phyloP scores from a whole-genome alignment of 768 basidiomycete species.

The Kwoniella botswanensis region DNA sequence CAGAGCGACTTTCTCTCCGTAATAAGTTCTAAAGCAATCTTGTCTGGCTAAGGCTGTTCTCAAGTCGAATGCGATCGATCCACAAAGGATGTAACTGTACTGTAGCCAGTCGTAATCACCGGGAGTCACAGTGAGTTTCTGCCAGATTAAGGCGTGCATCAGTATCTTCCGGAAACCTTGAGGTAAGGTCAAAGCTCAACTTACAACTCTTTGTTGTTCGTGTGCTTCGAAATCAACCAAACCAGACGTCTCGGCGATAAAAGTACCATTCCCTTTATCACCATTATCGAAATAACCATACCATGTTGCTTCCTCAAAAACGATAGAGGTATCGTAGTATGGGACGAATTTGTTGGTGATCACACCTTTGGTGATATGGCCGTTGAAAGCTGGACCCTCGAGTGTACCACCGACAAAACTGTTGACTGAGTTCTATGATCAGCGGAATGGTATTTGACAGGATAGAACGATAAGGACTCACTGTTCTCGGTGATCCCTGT shows the following conservation, averaged over 20 bases:
- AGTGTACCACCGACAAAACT: constrained; percentile 2
- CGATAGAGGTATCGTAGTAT: not conserved
- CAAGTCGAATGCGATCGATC: constrained; percentile 8
- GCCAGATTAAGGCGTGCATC: not conserved
- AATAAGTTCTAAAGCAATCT: constrained; percentile 7
- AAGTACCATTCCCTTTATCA: constrained; percentile 15
- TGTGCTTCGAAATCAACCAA: constrained; percentile 7
- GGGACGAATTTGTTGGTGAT: constrained; percentile 13
- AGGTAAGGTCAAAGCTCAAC: not conserved
- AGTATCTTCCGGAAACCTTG: too few species aligned
- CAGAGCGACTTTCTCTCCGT: constrained; percentile 6
- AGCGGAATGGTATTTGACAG: not conserved
- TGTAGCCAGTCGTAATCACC: constrained; percentile 13
- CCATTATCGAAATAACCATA: constrained; percentile 11
- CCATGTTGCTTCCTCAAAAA: constrained; percentile 13
- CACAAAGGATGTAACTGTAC: constrained; percentile 12
- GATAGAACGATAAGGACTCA: not conserved
- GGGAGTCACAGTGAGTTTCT: constrained; percentile 1
- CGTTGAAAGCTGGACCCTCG: constrained; percentile 11
- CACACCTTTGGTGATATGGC: constrained; percentile 2
- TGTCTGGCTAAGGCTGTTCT: constrained; percentile 3
- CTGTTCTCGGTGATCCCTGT: constrained; percentile 1
- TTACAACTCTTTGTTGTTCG: constrained; percentile 14
- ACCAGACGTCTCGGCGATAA: constrained; percentile 3
- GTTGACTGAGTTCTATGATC: not conserved